Conservation (phyloP, 202 grass and related monocot genomes). For the Elaeis oleifera region DNA sequence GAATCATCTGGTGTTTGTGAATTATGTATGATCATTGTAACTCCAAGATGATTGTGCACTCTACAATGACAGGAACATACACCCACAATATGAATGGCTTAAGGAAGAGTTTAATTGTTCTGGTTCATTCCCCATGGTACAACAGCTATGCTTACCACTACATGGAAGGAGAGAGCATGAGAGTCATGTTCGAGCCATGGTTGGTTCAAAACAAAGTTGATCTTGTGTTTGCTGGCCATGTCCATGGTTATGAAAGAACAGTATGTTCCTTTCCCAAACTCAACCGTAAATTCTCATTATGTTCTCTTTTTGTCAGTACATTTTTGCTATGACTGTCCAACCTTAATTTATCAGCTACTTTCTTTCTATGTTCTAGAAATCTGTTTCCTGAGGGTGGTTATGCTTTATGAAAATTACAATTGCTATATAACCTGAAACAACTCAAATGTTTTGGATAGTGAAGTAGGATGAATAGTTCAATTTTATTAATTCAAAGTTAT, state of each 20-base stretch:
- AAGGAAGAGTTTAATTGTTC: conserved; percentile 30
- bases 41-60: background rate
- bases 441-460: no score
- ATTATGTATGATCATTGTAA: background rate
- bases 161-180: conserved; percentile 56
- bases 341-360: no score
- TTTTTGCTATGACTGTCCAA: no score
- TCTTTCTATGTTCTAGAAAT: no score
- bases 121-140: conserved; percentile 47
- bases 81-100: conserved; percentile 50
- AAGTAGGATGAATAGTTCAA: no score
- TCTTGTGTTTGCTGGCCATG: conserved; percentile 46
- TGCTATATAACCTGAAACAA: no score
- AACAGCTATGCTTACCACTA: conserved; percentile 47
- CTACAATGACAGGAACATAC: conserved; percentile 23
- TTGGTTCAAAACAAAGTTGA: conserved; percentile 39
- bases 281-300: no score
- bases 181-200: conserved; percentile 47
- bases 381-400: no score
- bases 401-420: no score
- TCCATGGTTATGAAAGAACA: conserved; percentile 42
- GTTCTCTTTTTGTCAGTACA: no score
- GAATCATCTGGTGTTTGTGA: background rate
- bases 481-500: no score
- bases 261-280: conserved; percentile 1